Evolutionary conservation across 2,329 filamentous ascomycete genomes (phyloP).

Genomic region (Zelopaecilomyces penicillatus): DNA sequence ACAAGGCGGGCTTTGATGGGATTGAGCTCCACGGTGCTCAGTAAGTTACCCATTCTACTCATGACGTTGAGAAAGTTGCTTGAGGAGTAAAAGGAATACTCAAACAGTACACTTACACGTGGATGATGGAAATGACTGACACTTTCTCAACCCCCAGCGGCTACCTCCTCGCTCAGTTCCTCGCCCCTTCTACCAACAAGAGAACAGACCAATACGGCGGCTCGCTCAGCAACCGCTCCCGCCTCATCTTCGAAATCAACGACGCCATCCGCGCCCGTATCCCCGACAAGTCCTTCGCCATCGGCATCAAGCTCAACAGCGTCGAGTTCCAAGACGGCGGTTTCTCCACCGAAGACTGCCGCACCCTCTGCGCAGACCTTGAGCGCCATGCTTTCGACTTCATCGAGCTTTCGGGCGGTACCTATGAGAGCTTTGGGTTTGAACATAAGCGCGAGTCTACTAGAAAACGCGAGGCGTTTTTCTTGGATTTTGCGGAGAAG

Average conservation of each 20-base stretch:
- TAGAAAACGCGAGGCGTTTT: conserved; percentile 49
- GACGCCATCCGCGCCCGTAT: conserved; percentile 25
- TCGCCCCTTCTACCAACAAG: conserved; percentile 40
- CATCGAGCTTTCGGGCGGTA: conserved; percentile 53
- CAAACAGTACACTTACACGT: neutral
- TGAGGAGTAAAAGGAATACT: neutral
- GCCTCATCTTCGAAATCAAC: conserved; percentile 37
- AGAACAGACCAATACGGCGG: conserved; percentile 45
- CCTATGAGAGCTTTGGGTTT: conserved; percentile 47
- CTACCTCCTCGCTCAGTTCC: conserved; percentile 45
- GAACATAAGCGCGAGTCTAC: conserved; percentile 44
- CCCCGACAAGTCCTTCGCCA: conserved; percentile 26
- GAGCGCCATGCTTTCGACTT: conserved; percentile 46
- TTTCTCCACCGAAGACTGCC: conserved; percentile 43
- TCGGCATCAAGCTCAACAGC: conserved; percentile 50
- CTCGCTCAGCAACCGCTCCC: conserved; percentile 33
- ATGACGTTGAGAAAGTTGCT: no score
- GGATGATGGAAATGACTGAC: neutral
- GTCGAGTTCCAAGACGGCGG: conserved; percentile 49
- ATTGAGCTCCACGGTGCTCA: conserved; percentile 45
- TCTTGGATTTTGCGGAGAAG: conserved; percentile 50
- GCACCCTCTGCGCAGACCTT: conserved; percentile 36
- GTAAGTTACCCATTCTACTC: conserved; percentile 11
- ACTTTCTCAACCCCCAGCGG: conserved; percentile 22
- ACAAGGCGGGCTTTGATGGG: conserved; percentile 53